Evolutionary conservation across 2,329 filamentous ascomycete genomes (phyloP), one percentile per base, ranked within the genome.

Genomic region (Macrophomina tecta): DNA sequence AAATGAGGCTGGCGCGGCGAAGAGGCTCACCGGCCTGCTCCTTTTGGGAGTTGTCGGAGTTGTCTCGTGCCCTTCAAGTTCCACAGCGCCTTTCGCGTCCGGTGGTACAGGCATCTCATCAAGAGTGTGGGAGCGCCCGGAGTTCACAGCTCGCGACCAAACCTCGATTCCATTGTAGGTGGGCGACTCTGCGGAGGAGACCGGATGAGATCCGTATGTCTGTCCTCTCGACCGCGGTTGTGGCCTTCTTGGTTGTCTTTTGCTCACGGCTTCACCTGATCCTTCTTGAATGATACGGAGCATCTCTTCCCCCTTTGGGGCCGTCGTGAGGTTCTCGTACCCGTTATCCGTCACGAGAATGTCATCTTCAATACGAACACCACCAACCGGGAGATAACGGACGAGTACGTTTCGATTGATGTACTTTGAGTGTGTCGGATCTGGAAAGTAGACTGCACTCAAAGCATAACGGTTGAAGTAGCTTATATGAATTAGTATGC

Each of bases 401-500:
- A 92, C 85, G 46, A 97, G 79, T 1, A 94, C 90, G 23, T 84
- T 80, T 48, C 83, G 81, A 74, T 97, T 88, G 73, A 97, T 97
- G 74, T 89, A 96, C 74, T 90, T 89, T 64, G 86, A 85, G 73
- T 94, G 88, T 56, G 87, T 85, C 0, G 90, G 87, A 70, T 93
- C 88, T 56, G 88, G 84, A 12, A 97, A 82, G 75, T 91, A 95
- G 0, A 93, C 91, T 52, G 72, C 74, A 9, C 90, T 87, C 69
- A 97, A 91, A 70, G 96, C 96, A 76, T 94, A 97, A 23, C 88
- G 86, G 79, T 92, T 97, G 78, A 97, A 97, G 81, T 97, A 97
- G 69, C 94, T 89, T 87, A 14, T 89, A 68, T 32, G 5, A 28
- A 34, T 71, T 4, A 64, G 51, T 28, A 42, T 32, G 34, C 0